Evolutionary conservation across 371 early-diverging fungal species (phyloP), one percentile per base, ranked within the genome.

Genomic region (Lichtheimia ramosa): DNA sequence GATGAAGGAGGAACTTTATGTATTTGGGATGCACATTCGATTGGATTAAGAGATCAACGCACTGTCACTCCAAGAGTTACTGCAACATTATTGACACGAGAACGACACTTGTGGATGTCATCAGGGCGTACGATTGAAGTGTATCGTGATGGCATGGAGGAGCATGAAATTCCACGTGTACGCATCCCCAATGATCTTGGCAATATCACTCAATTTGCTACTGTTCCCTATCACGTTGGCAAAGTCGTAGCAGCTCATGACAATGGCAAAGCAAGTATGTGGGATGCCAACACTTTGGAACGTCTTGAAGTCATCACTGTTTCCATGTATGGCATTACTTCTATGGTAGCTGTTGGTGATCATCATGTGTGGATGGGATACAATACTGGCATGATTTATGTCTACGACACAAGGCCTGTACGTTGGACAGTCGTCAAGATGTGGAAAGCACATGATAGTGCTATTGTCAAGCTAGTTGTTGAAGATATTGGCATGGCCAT

Each of bases 301-400:
- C 70, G 74, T 43, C 20, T 79, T 0, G 74, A 81, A 34, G 68
- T 84, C 5, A 72, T 89, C 25, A 71, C 72, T 6, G 83, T 85
- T 1, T 84, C 86, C 2, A 71, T 80, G 52, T 92, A 95, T 70
- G 80, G 86, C 41, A 88, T 92, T 49, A 82, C 84, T 48, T 66
- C 86, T 2, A 65, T 93, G 67, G 66, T 84, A 3, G 71, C 79
- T 21, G 82, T 89, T 0, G 85, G 85, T 13, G 86, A 89, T 6
- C 61, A 67, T 28, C 80, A 87, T 59, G 67, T 93, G 1, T 95
- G 95, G 95, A 87, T 83, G 20, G 93, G 91, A 1, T 88, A 84
- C 60, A 82, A 82, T 24, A 93, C 91, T 21, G 93, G 92, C 14
- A 90, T 88, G 81, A 88, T 93, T 39, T 82, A 82, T 51, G 86